Conservation (phyloP, 768 basidiomycete genomes). For the Podaxis mareebaensis region DNA sequence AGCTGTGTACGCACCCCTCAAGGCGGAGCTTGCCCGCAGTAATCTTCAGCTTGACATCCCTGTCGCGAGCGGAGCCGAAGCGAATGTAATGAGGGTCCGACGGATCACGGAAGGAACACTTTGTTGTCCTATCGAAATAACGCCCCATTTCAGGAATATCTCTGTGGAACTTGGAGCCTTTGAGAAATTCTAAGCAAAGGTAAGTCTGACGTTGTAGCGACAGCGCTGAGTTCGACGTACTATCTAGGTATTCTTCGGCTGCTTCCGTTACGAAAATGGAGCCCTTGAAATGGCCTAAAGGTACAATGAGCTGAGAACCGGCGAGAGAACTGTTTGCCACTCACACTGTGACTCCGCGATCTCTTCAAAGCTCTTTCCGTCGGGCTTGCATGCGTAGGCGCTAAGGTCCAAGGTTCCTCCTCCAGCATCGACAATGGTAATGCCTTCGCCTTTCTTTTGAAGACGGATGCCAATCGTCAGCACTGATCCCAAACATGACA, state of each 20-base stretch:
- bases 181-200: slow-evolving; percentile 31
- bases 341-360: slow-evolving; percentile 41
- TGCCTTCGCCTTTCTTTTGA: slow-evolving; percentile 37
- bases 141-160: slow-evolving; percentile 38
- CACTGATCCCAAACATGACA: not conserved
- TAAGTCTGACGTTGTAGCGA: not conserved
- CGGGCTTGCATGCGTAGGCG: slow-evolving; percentile 37
- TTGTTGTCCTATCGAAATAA: slow-evolving; percentile 46
- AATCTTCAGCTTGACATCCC: slow-evolving; percentile 36
- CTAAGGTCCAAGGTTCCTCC: slow-evolving; percentile 62
- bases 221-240: slow-evolving; percentile 24
- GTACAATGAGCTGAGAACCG: not conserved
- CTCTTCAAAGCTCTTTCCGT: slow-evolving; percentile 39
- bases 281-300: slow-evolving; percentile 44
- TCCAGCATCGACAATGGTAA: slow-evolving; percentile 59
- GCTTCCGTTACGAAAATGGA: slow-evolving; percentile 46
- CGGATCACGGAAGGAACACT: slow-evolving; percentile 37
- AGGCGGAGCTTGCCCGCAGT: slow-evolving; percentile 44
- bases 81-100: slow-evolving; percentile 40
- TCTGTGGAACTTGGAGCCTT: slow-evolving; percentile 35
- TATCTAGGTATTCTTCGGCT: slow-evolving; percentile 32
- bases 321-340: slow-evolving; percentile 3
- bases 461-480: not conserved
- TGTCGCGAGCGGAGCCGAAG: slow-evolving; percentile 41
- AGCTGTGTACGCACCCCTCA: slow-evolving; percentile 24